phyloP scores from a whole-genome alignment of 148 eudicot species.

The Chenopodium quinoa region DNA sequence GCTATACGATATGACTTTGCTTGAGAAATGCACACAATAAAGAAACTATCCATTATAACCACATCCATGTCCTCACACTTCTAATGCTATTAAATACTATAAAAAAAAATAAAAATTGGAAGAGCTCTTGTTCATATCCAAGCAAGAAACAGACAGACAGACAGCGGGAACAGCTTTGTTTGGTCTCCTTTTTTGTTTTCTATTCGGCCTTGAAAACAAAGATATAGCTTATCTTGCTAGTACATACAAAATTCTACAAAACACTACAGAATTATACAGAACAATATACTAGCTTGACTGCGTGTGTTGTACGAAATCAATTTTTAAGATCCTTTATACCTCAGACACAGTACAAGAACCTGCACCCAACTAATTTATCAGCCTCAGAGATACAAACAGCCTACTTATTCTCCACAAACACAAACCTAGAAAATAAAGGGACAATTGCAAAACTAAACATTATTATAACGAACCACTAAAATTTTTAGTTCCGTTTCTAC shows the following conservation, averaged over 20 bases:
- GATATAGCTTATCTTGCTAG: not conserved
- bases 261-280: not conserved
- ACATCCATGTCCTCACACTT: not conserved
- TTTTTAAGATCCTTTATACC: not conserved
- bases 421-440: not conserved
- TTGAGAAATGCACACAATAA: not conserved
- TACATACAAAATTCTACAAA: not conserved
- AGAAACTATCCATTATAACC: not conserved
- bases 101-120: not conserved
- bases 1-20: not conserved
- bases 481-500: not conserved
- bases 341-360: not conserved
- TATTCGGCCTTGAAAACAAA: not conserved
- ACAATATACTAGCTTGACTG: not conserved
- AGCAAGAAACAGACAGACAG: not conserved
- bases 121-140: not conserved
- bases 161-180: not conserved
- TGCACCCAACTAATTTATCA: not conserved
- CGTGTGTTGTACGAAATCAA: not conserved
- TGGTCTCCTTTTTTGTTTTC: not conserved
- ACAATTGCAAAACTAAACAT: not conserved
- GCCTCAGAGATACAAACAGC: not conserved
- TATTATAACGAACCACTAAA: not conserved
- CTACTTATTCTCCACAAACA: slow-evolving; percentile 2
- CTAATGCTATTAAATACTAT: not conserved